Evolutionary conservation across 495 filamentous ascomycete genomes (phyloP).

Genomic region (Viridothelium virens): DNA sequence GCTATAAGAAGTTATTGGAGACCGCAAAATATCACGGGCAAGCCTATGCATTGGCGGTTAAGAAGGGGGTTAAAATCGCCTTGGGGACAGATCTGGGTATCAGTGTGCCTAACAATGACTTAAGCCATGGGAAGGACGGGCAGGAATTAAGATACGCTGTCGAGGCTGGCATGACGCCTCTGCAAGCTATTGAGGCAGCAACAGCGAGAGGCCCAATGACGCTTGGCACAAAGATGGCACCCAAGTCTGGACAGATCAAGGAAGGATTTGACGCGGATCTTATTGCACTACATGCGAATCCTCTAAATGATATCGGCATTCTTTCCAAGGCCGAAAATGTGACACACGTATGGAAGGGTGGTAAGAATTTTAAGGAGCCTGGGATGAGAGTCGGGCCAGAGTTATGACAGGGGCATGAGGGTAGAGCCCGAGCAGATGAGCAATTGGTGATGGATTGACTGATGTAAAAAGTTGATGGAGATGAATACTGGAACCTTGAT

Average conservation of each 20-base stretch:
- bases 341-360: conserved; percentile 22
- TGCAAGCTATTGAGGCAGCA: conserved; percentile 48
- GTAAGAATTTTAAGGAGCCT: conserved; percentile 14
- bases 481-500: no score
- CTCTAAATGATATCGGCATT: conserved; percentile 21
- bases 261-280: conserved; percentile 25
- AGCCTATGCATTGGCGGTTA: conserved; percentile 18
- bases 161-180: conserved; percentile 42
- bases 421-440: no score
- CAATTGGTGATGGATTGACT: no score
- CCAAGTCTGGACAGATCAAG: conserved; percentile 22
- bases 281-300: conserved; percentile 22
- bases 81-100: conserved; percentile 18
- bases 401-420: background rate
- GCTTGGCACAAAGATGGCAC: conserved; percentile 19
- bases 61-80: conserved; percentile 20
- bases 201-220: conserved; percentile 40
- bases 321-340: conserved; percentile 16
- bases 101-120: conserved; percentile 6
- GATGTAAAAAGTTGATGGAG: no score
- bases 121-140: conserved; percentile 40
- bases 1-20: conserved; percentile 36
- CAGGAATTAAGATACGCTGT: conserved; percentile 45
- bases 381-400: conserved; percentile 9
- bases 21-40: conserved; percentile 11